Evolutionary conservation across 2,329 filamentous ascomycete species (phyloP).

Genomic region (Alternaria triticina): DNA sequence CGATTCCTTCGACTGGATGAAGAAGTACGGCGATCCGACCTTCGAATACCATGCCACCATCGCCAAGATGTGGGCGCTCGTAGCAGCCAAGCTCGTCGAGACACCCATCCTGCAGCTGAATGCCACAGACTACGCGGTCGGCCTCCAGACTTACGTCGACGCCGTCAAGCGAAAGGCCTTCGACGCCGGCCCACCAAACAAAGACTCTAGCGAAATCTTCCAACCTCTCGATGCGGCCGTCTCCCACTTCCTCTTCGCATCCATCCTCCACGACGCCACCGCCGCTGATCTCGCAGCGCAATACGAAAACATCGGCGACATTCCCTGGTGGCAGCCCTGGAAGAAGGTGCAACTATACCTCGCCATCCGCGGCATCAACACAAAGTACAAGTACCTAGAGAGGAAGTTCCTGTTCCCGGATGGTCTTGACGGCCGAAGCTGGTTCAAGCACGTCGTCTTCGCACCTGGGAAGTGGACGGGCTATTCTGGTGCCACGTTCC

Average conservation of each 20-base stretch:
- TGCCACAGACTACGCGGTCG: constrained; percentile 55
- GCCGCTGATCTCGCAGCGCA: constrained; percentile 57
- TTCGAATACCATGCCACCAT: constrained; percentile 65
- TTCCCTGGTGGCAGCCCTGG: constrained; percentile 82
- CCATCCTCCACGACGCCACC: constrained; percentile 59
- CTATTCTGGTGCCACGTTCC: constrained; percentile 76
- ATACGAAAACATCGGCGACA: constrained; percentile 53
- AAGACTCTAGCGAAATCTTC: constrained; percentile 49
- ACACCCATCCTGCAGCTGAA: constrained; percentile 56
- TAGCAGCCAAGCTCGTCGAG: constrained; percentile 56
- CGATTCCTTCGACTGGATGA: constrained; percentile 86
- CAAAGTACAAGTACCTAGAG: constrained; percentile 84
- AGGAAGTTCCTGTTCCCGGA: constrained; percentile 76
- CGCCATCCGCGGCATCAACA: constrained; percentile 72
- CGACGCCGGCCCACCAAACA: constrained; percentile 7
- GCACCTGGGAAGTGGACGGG: constrained; percentile 91
- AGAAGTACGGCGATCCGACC: constrained; percentile 71
- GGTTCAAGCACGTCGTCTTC: constrained; percentile 97
- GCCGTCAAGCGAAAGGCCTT: constrained; percentile 47
- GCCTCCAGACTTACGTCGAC: constrained; percentile 51
- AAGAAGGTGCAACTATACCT: constrained; percentile 69
- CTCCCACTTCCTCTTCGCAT: constrained; percentile 55
- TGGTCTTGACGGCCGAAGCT: constrained; percentile 78
- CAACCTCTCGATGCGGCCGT: constrained; percentile 57
- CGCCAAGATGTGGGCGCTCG: constrained; percentile 54